Conservation (phyloP, 179 eudicot species). For the Nepenthes alata region DNA sequence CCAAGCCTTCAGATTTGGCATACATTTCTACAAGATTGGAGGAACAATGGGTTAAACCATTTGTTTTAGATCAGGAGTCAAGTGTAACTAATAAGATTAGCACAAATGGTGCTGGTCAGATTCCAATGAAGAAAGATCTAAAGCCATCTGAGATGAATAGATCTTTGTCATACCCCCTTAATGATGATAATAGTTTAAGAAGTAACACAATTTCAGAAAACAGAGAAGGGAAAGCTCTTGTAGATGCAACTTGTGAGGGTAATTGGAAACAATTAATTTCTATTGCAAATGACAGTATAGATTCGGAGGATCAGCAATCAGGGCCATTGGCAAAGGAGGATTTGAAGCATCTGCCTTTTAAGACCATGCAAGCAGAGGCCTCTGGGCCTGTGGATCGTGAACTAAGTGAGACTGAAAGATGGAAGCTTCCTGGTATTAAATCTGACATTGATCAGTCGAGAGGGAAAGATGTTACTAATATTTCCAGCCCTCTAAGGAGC, state of each 20-base stretch:
- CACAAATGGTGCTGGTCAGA: conserved; percentile 18
- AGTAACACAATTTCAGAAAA: conserved; percentile 14
- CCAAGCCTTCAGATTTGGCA: conserved; percentile 15
- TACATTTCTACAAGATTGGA: conserved; percentile 12
- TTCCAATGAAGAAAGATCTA: conserved; percentile 15
- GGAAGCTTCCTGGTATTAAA: conserved; percentile 15
- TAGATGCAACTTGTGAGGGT: conserved; percentile 13
- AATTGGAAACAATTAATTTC: conserved; percentile 15
- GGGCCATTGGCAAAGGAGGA: conserved; percentile 9
- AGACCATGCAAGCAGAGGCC: conserved; percentile 14
- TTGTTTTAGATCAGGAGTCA: conserved; percentile 14
- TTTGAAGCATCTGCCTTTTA: conserved; percentile 12
- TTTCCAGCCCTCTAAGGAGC: conserved; percentile 9
- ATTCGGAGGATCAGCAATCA: conserved; percentile 10
- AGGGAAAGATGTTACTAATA: conserved; percentile 13
- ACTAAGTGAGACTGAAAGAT: conserved; percentile 11
- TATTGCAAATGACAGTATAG: conserved; percentile 6
- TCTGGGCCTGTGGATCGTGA: conserved; percentile 8
- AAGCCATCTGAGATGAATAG: conserved; percentile 7
- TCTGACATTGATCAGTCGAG: conserved; percentile 19
- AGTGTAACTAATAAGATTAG: conserved; percentile 18
- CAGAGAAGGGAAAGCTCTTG: conserved; percentile 11
- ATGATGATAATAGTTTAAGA: conserved; percentile 11
- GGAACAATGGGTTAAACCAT: conserved; percentile 15
- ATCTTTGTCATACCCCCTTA: conserved; percentile 4